Evolutionary conservation across 1,139 yeast species (phyloP).

Genomic region (Zhuliangozyma parablackwelliae): DNA sequence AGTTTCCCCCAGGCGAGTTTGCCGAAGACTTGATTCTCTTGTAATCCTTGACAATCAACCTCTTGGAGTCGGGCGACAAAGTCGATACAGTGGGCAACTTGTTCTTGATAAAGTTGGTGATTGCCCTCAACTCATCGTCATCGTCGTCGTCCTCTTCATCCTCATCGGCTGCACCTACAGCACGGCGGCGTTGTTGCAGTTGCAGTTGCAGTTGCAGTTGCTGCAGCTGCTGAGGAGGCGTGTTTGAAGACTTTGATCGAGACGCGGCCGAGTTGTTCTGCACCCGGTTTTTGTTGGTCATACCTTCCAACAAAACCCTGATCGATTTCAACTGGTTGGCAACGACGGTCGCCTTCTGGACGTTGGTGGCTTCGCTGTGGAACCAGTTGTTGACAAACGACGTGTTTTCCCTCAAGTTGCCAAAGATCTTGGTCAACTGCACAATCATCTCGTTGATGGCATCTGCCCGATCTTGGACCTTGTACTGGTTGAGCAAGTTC

Average conservation of each 20-base stretch:
- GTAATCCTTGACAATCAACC: conserved; percentile 59
- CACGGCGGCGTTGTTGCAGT: conserved; percentile 2
- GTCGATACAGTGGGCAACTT: conserved; percentile 41
- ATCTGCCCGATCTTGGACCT: conserved; percentile 29
- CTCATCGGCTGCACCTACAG: conserved; percentile 7
- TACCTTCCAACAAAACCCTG: conserved; percentile 50
- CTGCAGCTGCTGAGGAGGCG: conserved; percentile 7
- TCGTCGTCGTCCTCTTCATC: conserved; percentile 35
- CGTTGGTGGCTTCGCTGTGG: conserved; percentile 44
- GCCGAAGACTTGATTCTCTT: conserved; percentile 60
- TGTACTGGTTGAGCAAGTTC: conserved; percentile 32
- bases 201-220: background rate
- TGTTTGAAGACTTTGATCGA: background rate
- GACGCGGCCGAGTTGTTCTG: background rate
- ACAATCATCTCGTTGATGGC: conserved; percentile 26
- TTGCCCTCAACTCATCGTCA: conserved; percentile 42
- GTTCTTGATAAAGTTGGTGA: conserved; percentile 41
- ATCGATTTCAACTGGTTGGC: conserved; percentile 59
- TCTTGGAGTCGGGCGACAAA: conserved; percentile 47
- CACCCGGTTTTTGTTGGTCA: conserved; percentile 25
- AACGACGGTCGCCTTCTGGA: conserved; percentile 55
- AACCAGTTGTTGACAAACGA: conserved; percentile 42
- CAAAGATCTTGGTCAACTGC: conserved; percentile 33
- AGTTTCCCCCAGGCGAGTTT: conserved; percentile 38
- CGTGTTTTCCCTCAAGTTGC: conserved; percentile 28